Conservation (phyloP, 345 rosid species). For the Citrus inodora region DNA sequence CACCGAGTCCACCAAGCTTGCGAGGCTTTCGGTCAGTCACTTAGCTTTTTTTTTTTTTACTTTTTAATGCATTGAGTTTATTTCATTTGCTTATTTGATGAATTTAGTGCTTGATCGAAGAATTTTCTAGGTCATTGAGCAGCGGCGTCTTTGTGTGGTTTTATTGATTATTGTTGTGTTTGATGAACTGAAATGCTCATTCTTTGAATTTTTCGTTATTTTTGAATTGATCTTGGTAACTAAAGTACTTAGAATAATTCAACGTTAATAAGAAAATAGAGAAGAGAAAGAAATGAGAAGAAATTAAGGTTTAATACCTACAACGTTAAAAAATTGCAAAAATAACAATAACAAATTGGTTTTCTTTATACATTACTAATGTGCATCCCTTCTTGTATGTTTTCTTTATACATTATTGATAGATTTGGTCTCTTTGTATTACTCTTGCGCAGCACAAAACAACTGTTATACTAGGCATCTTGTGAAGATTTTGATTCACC, state of each 20-base stretch:
- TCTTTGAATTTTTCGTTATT: neutral
- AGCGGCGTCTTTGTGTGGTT: neutral
- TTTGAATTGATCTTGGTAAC: neutral
- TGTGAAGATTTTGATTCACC: constrained; percentile 78
- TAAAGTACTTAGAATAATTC: neutral
- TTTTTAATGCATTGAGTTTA: neutral
- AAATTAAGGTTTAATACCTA: neutral
- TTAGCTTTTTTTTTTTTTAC: neutral
- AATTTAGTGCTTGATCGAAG: neutral
- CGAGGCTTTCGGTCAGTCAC: constrained; percentile 62
- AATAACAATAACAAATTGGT: neutral
- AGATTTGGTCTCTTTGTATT: neutral
- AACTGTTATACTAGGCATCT: constrained; percentile 82
- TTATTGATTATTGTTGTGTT: neutral
- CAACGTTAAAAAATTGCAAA: neutral
- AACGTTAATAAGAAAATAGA: too few relatives aligned
- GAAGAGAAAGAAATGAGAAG: neutral
- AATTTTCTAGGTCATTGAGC: neutral
- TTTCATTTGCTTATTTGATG: neutral
- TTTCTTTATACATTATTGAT: neutral
- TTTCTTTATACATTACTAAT: neutral
- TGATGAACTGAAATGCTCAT: neutral
- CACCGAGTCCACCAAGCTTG: constrained; percentile 70
- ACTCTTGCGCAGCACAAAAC: constrained; percentile 57
- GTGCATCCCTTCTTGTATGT: neutral